Evolutionary conservation across 345 rosid genomes (phyloP), one percentile per base, ranked within the genome.

Genomic region (Erysimum cheiranthoides): DNA sequence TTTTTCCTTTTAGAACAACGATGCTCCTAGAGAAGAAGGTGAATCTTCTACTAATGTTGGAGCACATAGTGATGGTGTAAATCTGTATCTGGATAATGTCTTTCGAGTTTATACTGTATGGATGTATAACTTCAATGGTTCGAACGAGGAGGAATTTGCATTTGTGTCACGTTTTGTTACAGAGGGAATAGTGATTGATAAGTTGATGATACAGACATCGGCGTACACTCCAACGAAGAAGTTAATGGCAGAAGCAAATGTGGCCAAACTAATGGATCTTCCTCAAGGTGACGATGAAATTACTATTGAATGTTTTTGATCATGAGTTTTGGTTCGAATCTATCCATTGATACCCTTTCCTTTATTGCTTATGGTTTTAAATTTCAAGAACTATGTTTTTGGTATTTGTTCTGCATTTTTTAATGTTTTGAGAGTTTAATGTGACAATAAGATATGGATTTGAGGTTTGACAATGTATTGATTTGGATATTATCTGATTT

Each of bases 121-220:
- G 61, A 13, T 67, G 46, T 60, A 59, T 14, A 60, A 75, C 3
- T 75, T 67, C 8, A 8, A 34, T 11, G 46, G 54, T 58, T 46
- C 52, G 1, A 50, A 34, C 60, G 21, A 35, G 31, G 61, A 68
- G 45, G 62, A 50, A 32, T 49, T 75, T 13, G 61, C 43, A 4
- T 31, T 75, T 1, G 79, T 36, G 2, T 68, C 79, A 3, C 73
- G 21, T 14, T 68, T 75, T 27, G 73, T 75, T 67, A 75, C 2
- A 6, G 68, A 75, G 10, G 64, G 43, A 42, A 50, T 10, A 11
- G 62, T 59, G 54, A 51, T 1, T 7, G 21, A 10, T 10, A 59
- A 18, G 68, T 18, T 75, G 67, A 57, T 74, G 66, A 36, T 74
- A 10, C 11, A 57, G 66, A 56, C 60, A 1, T 57, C 72, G 4